Evolutionary conservation across 768 basidiomycete genomes (phyloP).

Genomic region (Collybia sp.): DNA sequence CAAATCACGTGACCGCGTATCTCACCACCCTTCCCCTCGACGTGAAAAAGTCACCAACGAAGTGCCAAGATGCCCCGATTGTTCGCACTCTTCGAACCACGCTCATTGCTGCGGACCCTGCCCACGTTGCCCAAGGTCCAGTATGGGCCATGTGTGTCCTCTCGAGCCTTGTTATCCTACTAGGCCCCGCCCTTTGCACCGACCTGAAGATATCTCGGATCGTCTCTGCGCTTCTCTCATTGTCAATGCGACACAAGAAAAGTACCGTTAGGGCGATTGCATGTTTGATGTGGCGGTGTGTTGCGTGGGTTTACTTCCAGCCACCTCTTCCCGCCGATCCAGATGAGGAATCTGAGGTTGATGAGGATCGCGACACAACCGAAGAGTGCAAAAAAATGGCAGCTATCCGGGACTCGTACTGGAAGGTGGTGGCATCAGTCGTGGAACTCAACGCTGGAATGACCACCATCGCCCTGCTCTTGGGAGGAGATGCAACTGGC

Average conservation of each 20-base stretch:
- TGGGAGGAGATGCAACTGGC: conserved; percentile 30
- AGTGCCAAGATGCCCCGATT: conserved; percentile 44
- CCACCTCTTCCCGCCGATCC: conserved; percentile 33
- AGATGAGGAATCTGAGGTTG: conserved; percentile 22
- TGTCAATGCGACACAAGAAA: conserved; percentile 59
- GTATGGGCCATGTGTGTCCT: conserved; percentile 74
- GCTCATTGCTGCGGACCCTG: conserved; percentile 47
- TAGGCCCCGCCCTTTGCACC: conserved; percentile 49
- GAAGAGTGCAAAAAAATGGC: conserved; percentile 18
- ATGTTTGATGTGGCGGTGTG: conserved; percentile 59
- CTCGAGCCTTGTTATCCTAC: conserved; percentile 59
- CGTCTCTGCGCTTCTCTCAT: conserved; percentile 44
- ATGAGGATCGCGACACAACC: conserved; percentile 19
- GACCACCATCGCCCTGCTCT: conserved; percentile 48
- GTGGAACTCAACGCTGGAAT: conserved; percentile 56
- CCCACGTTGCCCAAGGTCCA: conserved; percentile 67
- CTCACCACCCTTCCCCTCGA: conserved; percentile 40
- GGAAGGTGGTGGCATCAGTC: conserved; percentile 38
- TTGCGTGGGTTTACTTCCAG: conserved; percentile 64
- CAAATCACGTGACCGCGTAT: conserved; percentile 41
- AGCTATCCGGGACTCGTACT: conserved; percentile 25
- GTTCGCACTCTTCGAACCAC: conserved; percentile 65
- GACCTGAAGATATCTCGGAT: conserved; percentile 38
- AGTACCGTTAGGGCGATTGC: conserved; percentile 59
- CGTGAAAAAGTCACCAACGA: conserved; percentile 29